Conservation (phyloP, 306 rosid genomes). For the Corylus avellana region DNA sequence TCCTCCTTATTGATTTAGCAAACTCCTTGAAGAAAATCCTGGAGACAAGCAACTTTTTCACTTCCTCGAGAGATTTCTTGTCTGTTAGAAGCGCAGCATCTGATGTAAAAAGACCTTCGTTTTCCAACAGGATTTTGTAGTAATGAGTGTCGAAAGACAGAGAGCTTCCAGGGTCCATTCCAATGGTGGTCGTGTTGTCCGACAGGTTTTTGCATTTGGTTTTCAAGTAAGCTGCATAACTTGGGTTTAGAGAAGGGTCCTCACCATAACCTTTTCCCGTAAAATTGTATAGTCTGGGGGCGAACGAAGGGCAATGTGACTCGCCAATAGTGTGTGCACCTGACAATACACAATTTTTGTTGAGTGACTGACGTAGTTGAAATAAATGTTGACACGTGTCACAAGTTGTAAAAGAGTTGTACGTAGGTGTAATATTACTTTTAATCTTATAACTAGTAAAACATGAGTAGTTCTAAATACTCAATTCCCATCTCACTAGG, state of each 20-base stretch:
- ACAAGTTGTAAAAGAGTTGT: too few relatives aligned
- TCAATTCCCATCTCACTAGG: too few relatives aligned
- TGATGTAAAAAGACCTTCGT: conserved; percentile 55
- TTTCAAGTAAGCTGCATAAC: conserved; percentile 34
- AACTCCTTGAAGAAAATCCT: conserved; percentile 41
- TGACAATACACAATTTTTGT: neutral
- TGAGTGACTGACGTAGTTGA: too few relatives aligned
- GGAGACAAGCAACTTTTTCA: conserved; percentile 20
- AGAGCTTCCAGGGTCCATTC: conserved; percentile 48
- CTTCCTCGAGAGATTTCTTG: conserved; percentile 6
- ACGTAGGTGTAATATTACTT: too few relatives aligned
- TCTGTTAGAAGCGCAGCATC: conserved; percentile 62
- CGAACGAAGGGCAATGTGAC: conserved; percentile 26
- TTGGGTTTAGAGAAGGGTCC: conserved; percentile 53
- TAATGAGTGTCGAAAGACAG: conserved; percentile 42
- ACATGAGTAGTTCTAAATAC: too few relatives aligned
- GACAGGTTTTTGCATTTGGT: conserved; percentile 25
- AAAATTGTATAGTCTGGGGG: conserved; percentile 53
- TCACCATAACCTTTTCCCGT: conserved; percentile 54
- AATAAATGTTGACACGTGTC: too few relatives aligned
- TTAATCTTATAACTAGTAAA: too few relatives aligned
- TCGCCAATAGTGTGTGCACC: conserved; percentile 42
- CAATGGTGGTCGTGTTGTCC: conserved; percentile 36
- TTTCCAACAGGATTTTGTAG: conserved; percentile 33
- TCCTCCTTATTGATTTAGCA: conserved; percentile 51